A percentile compares a stretch with the other conserved stretches of the same genome.
These are phyloP conservation scores for Phascolomyces articulosus DNA, from an alignment of 371 early-diverging fungal genomes.

Conservation along the genomic window DNA sequence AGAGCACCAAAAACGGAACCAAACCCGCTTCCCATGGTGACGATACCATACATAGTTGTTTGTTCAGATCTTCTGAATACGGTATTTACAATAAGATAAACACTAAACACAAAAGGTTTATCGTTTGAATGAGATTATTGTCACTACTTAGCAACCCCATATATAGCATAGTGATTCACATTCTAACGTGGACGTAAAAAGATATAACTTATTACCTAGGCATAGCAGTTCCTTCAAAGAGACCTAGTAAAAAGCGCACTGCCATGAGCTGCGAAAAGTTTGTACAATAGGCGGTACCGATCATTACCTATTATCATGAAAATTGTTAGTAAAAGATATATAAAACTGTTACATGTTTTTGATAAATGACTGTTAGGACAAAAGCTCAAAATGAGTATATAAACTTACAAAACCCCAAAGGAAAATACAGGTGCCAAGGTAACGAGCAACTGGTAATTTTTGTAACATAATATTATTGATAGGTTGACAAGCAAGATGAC, in stretches of 20 bases:
- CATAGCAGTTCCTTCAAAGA: constrained; percentile 26
- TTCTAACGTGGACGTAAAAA: too few species aligned
- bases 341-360: not conserved
- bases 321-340: not conserved
- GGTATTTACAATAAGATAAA: constrained; percentile 28
- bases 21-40: constrained; percentile 23
- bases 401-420: constrained; percentile 15
- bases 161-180: not conserved
- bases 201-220: constrained; percentile 18
- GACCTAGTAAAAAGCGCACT: constrained; percentile 28
- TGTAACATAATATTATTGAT: constrained; percentile 36
- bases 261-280: constrained; percentile 31
- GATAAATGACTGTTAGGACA: too few species aligned
- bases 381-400: not conserved
- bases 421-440: constrained; percentile 19
- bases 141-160: too few species aligned
- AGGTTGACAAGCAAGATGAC: constrained; percentile 19
- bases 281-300: constrained; percentile 20
- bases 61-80: constrained; percentile 13
- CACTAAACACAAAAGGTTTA: not conserved
- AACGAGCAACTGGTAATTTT: constrained; percentile 26
- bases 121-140: too few species aligned
- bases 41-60: constrained; percentile 19
- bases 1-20: constrained; percentile 29
- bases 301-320: constrained; percentile 11